These are phyloP conservation scores for Mucor saturninus DNA, from an alignment of 371 early-diverging fungal species.

Conservation along the genomic window DNA sequence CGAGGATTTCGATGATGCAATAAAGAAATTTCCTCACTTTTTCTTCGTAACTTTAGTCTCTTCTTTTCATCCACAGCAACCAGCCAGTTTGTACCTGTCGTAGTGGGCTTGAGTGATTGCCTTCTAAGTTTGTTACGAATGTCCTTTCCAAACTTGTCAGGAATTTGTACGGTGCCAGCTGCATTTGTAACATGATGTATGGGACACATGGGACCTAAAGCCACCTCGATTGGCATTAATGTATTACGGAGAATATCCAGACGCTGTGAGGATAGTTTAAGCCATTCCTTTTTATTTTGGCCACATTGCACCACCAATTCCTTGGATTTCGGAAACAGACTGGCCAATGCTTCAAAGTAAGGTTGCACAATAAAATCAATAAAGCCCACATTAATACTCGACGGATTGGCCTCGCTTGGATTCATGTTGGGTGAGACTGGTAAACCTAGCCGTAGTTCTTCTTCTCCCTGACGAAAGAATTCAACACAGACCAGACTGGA, in stretches of 20 bases:
- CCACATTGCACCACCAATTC: constrained; percentile 34
- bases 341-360: constrained; percentile 76
- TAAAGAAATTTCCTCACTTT: constrained; percentile 16
- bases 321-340: constrained; percentile 64
- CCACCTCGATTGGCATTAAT: constrained; percentile 7
- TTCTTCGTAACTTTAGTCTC: constrained; percentile 3
- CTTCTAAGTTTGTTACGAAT: constrained; percentile 4
- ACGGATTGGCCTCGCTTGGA: constrained; percentile 68
- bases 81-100: too few relatives aligned
- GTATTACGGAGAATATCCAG: constrained; percentile 12
- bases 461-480: constrained; percentile 88
- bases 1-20: not conserved
- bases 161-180: constrained; percentile 42
- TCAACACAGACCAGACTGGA: constrained; percentile 82
- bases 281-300: constrained; percentile 48
- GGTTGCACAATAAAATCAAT: constrained; percentile 86
- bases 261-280: constrained; percentile 16
- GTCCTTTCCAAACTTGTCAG: constrained; percentile 15
- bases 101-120: not conserved
- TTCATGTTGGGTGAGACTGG: constrained; percentile 89
- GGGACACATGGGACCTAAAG: not conserved
- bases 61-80: too few relatives aligned
- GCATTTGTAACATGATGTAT: constrained; percentile 35
- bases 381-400: constrained; percentile 79
- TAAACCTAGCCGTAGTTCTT: constrained; percentile 69